Evolutionary conservation across 2,329 filamentous ascomycete genomes (phyloP).

Genomic region (Phaeomoniella chlamydospora): DNA sequence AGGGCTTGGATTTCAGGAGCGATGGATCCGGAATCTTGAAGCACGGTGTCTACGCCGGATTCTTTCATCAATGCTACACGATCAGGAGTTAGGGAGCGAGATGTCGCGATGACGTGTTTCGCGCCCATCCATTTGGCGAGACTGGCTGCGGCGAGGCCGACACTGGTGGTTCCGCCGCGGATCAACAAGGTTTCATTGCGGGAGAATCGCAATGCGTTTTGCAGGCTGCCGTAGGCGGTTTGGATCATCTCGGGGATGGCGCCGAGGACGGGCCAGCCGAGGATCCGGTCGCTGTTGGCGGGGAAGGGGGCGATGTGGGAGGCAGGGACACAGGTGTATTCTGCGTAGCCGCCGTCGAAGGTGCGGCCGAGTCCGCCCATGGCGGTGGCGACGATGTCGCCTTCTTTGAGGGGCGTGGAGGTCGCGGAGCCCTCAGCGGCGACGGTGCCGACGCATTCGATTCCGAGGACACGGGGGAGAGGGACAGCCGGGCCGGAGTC

Average conservation of each 20-base stretch:
- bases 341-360: constrained; percentile 35
- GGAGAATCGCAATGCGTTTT: constrained; percentile 21
- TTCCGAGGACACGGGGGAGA: constrained; percentile 31
- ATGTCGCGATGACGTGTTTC: constrained; percentile 19
- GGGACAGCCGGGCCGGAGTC: constrained; percentile 21
- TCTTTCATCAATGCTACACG: constrained; percentile 22
- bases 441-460: constrained; percentile 30
- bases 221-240: constrained; percentile 31
- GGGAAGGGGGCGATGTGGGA: constrained; percentile 23
- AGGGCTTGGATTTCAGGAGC: constrained; percentile 12
- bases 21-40: constrained; percentile 28
- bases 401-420: constrained; percentile 19
- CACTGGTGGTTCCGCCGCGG: constrained; percentile 33
- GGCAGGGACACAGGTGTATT: constrained; percentile 30
- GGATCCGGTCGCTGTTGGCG: constrained; percentile 8
- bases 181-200: constrained; percentile 29
- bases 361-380: constrained; percentile 34
- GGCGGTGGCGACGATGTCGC: constrained; percentile 28
- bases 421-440: constrained; percentile 16
- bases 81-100: constrained; percentile 18
- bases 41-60: constrained; percentile 25
- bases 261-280: constrained; percentile 28
- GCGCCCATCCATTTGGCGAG: constrained; percentile 28
- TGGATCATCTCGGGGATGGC: constrained; percentile 37
- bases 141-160: constrained; percentile 31